phyloP scores from a whole-genome alignment of 805 yeast genomes.

The Saccharomycopsis vini region DNA sequence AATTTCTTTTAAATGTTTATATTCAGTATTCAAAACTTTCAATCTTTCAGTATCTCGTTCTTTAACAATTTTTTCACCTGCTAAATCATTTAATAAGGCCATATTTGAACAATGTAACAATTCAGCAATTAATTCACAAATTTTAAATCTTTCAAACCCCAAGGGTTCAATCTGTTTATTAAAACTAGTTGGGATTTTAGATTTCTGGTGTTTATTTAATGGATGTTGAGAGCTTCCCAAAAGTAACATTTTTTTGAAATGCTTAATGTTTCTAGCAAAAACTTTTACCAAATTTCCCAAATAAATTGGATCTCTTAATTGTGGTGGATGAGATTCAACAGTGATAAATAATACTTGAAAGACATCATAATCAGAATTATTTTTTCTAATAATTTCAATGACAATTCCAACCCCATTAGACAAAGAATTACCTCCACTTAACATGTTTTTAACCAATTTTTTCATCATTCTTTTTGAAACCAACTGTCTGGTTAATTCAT shows the following conservation, averaged over 20 bases:
- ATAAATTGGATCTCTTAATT: conserved; percentile 85
- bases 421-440: conserved; percentile 76
- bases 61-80: conserved; percentile 56
- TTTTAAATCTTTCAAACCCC: conserved; percentile 85
- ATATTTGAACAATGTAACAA: conserved; percentile 94
- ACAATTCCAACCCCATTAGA: conserved; percentile 92
- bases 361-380: conserved; percentile 90
- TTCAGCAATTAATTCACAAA: conserved; percentile 90
- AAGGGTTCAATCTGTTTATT: conserved; percentile 59
- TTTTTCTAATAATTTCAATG: conserved; percentile 89
- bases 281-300: conserved; percentile 75
- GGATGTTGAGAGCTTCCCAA: conserved; percentile 10
- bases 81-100: conserved; percentile 75
- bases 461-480: conserved; percentile 67
- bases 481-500: conserved; percentile 83
- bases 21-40: conserved; percentile 34
- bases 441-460: conserved; percentile 66
- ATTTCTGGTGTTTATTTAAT: conserved; percentile 17
- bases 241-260: conserved; percentile 46
- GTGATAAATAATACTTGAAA: conserved; percentile 79
- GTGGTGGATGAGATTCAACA: conserved; percentile 84
- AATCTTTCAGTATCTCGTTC: conserved; percentile 60
- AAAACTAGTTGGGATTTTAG: conserved; percentile 32
- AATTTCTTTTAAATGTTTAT: conserved; percentile 14
- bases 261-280: conserved; percentile 59